Percentiles rank a stretch among this genome's conserved stretches.
Evolutionary conservation across 129 eudicot species (phyloP).

Genomic region (Tanacetum coccineum): DNA sequence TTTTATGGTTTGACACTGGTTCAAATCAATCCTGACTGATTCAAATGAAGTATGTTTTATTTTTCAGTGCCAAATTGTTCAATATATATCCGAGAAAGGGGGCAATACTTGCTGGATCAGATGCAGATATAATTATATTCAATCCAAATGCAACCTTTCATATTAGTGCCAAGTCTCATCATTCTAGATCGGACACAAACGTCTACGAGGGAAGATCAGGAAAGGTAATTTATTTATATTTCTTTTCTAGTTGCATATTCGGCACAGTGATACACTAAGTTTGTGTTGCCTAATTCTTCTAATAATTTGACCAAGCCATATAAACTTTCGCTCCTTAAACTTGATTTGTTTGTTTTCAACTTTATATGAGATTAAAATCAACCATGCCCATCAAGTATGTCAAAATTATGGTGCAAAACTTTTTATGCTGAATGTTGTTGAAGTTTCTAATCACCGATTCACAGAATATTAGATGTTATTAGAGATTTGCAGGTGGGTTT

Average conservation of each 20-base stretch:
- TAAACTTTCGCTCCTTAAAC: background rate
- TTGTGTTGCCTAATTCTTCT: background rate
- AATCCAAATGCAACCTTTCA: constrained; percentile 85
- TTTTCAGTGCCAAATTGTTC: constrained; percentile 72
- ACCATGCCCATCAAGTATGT: constrained; percentile 1
- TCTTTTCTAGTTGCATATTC: background rate
- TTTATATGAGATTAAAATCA: background rate
- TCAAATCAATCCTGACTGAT: constrained; percentile 12
- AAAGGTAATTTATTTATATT: constrained; percentile 48
- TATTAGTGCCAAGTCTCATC: constrained; percentile 74
- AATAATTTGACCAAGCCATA: background rate
- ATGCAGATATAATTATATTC: constrained; percentile 93
- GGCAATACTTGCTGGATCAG: constrained; percentile 89
- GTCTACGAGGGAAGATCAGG: constrained; percentile 89
- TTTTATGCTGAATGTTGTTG: background rate
- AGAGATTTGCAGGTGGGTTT: background rate
- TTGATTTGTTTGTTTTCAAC: background rate
- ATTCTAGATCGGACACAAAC: constrained; percentile 84
- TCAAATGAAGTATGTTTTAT: background rate
- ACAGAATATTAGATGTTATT: background rate
- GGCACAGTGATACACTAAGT: background rate
- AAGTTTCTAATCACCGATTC: background rate
- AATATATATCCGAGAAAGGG: constrained; percentile 96
- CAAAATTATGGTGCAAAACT: background rate
- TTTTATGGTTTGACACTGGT: constrained; percentile 6